Percentiles rank a stretch among this genome's conserved stretches.
phyloP scores from a whole-genome alignment of 345 rosid species.

The Eucalyptus marginata region DNA sequence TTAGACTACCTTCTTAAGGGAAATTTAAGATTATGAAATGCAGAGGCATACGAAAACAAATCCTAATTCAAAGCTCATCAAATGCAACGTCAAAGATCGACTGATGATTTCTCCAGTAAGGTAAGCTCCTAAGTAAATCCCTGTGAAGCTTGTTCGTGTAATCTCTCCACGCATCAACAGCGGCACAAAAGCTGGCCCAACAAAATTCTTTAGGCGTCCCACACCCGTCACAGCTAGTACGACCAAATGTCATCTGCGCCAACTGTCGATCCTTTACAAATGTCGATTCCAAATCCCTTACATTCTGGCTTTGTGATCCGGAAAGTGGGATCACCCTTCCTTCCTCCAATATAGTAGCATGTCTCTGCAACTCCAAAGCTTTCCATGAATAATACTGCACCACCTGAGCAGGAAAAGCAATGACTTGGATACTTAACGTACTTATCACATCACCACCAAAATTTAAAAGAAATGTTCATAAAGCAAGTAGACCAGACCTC shows the following conservation, averaged over 20 bases:
- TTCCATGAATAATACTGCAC: slow-evolving; percentile 61
- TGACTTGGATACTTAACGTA: background rate
- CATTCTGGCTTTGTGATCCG: slow-evolving; percentile 21
- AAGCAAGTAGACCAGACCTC: background rate
- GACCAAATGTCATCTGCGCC: slow-evolving; percentile 14
- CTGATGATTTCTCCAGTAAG: slow-evolving; percentile 46
- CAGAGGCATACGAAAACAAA: background rate
- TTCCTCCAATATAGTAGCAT: background rate
- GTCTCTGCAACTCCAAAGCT: slow-evolving; percentile 11
- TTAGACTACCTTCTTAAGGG: background rate
- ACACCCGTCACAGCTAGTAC: background rate
- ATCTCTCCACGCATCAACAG: slow-evolving; percentile 33
- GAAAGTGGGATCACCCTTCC: slow-evolving; percentile 16
- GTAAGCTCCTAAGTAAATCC: slow-evolving; percentile 37
- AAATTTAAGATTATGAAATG: background rate
- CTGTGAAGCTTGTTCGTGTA: slow-evolving; percentile 25
- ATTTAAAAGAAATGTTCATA: background rate
- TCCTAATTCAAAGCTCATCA: background rate
- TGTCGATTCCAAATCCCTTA: slow-evolving; percentile 13
- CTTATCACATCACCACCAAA: background rate
- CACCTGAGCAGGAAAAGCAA: slow-evolving; percentile 17
- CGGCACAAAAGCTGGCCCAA: slow-evolving; percentile 26
- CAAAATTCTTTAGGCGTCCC: slow-evolving; percentile 2
- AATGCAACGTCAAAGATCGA: slow-evolving; percentile 18
- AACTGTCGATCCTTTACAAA: slow-evolving; percentile 23